Evolutionary conservation across 2,329 filamentous ascomycete genomes (phyloP), one percentile per base, ranked within the genome.

Genomic region (Intubia oerlemansii): DNA sequence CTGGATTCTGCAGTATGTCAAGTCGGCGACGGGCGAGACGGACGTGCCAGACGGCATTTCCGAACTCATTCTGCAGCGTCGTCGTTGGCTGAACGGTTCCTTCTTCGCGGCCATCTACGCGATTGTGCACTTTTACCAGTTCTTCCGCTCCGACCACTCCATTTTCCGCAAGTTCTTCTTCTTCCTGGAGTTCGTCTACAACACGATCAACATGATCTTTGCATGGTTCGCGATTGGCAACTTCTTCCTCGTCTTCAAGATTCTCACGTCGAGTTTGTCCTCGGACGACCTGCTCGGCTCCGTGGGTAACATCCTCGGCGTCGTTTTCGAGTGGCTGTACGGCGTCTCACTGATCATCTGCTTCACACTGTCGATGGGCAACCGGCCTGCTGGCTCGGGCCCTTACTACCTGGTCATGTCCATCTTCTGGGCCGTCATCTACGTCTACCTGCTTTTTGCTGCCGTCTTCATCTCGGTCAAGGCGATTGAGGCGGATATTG

Each of bases 221-320:
- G 84, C 88, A 30, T 98, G 88, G 88, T 95, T 98, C 47, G 81
- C 77, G 42, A 88, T 95, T 44, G 78, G 88, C 45, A 98, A 98
- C 56, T 98, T 98, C 64, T 98, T 95, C 65, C 57, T 98, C 45
- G 85, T 98, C 41, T 98, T 98, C 59, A 84, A 84, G 50, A 95
- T 98, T 46, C 58, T 98, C 38, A 95, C 85, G 1, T 75, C 71
- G 9, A 92, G 84, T 43, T 58, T 98, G 38, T 76, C 80, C 25
- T 61, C 66, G 16, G 42, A 54, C 0, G 50, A 63, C 18, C 62
- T 93, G 16, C 63, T 93, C 2, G 80, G 82, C 27, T 71, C 64
- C 5, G 68, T 68, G 8, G 88, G 88, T 30, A 67, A 67, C 22
- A 70, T 92, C 33, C 59, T 98, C 2, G 77, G 82, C 31, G 72